Evolutionary conservation across 139 green algal species (phyloP), one percentile per base, ranked within the genome.

Genomic region (Closterium sp.): DNA sequence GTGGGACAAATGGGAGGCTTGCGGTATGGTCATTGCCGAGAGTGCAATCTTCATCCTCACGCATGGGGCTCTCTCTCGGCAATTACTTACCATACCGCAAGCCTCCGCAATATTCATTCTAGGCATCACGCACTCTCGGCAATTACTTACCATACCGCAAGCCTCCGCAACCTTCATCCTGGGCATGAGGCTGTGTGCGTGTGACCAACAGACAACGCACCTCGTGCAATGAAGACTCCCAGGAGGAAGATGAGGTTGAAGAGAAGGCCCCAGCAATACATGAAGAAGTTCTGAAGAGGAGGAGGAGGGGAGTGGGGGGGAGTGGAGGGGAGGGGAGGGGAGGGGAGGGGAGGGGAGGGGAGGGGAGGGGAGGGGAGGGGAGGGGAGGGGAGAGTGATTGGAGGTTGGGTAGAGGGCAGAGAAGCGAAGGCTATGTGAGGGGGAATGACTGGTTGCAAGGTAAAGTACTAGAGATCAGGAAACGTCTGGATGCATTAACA

Each of bases 241-340:
- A 93, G 9, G 90, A 89, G 42, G 30, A 94, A 93, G 34, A 96
- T 21, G 27, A 97, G 62, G 96, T 99, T 99, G 95, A 99, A 99
- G 70, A 94, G 89, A 21, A 90, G 88, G 45, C 97, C 97, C 87
- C 96, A 99, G 85, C 98, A 98, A 96, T 99, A 99, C 7, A 99
- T 96, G 95, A 99, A 99, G 94, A 99, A 98, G 96, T 99, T 99
- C 96, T 99, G 97, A 9, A 9, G 29, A 24, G 88, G 88, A 24
- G 24, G 88, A 90, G 88, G 22, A 24, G 45, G 88, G n/a, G 45
- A 17, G 45, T n/a, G 28, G 1, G 87, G 24, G 30, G 29, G 29
- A 24, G 30, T 24, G n/a, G 29, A 21, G n/a, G 19, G 88, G 45
- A 70, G 28, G 9, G 88, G 28, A 90, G 22, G 28, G n/a, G 88